phyloP scores from a whole-genome alignment of 2,329 filamentous ascomycete genomes.

The Penicillium verrucosum region DNA sequence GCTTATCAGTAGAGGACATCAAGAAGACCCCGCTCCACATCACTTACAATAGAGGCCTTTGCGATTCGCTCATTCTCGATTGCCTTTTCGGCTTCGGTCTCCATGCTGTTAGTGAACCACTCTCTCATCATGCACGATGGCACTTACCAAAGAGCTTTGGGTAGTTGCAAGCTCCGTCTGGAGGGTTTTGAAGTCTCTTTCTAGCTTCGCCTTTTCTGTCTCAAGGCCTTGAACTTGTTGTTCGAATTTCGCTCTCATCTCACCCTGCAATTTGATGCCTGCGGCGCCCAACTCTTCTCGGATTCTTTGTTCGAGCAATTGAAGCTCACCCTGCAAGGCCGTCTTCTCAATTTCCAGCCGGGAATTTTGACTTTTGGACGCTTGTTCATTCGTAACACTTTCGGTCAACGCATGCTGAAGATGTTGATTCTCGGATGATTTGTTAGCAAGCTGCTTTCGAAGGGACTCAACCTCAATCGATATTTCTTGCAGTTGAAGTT shows the following conservation, averaged over 20 bases:
- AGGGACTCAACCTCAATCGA: conserved; percentile 15
- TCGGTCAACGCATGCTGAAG: conserved; percentile 23
- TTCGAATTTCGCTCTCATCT: conserved; percentile 30
- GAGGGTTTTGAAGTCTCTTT: conserved; percentile 16
- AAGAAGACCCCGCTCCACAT: no score
- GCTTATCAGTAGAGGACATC: conserved; percentile 12
- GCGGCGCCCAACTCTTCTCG: conserved; percentile 34
- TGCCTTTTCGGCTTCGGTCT: conserved; percentile 21
- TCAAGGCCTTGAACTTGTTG: conserved; percentile 27
- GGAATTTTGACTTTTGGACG: conserved; percentile 15
- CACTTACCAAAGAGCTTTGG: conserved; percentile 28
- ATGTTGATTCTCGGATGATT: conserved; percentile 18
- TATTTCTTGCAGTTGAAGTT: conserved; percentile 24
- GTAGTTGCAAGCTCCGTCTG: conserved; percentile 20
- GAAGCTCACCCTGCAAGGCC: conserved; percentile 20
- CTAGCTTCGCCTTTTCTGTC: conserved; percentile 25
- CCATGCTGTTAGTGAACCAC: conserved; percentile 11
- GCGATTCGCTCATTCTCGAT: conserved; percentile 11
- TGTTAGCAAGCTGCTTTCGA: conserved; percentile 18
- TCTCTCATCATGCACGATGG: no score
- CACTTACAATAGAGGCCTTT: conserved; percentile 21
- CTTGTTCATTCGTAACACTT: conserved; percentile 12
- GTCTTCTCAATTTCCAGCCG: conserved; percentile 24
- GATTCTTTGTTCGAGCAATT: conserved; percentile 24
- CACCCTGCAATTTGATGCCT: conserved; percentile 26